A percentile compares a stretch with the other conserved stretches of the same genome.
phyloP scores from a whole-genome alignment of 495 filamentous ascomycete species.

The Copromyces sp. region DNA sequence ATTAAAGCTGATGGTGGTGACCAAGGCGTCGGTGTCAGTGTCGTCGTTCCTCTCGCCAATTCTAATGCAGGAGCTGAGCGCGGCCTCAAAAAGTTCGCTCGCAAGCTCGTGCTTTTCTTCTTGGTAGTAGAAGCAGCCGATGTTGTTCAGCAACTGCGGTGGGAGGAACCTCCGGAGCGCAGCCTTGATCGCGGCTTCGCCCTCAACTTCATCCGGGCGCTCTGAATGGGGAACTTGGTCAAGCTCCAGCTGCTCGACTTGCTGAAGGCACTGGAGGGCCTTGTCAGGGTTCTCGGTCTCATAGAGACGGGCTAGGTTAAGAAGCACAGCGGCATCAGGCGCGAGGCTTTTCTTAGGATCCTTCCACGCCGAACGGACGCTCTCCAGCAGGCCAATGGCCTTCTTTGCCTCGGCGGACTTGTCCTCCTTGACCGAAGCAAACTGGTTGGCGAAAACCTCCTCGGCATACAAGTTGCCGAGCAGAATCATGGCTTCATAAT shows the following conservation, averaged over 20 bases:
- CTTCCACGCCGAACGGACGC: conserved; percentile 83
- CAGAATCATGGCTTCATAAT: conserved; percentile 81
- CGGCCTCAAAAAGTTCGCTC: conserved; percentile 79
- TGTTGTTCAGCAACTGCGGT: conserved; percentile 91
- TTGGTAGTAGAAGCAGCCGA: conserved; percentile 89
- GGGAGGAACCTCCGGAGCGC: conserved; percentile 64
- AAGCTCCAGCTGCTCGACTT: conserved; percentile 80
- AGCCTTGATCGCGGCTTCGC: conserved; percentile 46
- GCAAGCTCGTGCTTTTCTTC: conserved; percentile 70
- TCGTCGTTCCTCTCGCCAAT: conserved; percentile 56
- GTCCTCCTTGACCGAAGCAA: conserved; percentile 68
- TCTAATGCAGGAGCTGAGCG: conserved; percentile 73
- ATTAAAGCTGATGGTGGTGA: conserved; percentile 92
- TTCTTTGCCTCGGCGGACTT: conserved; percentile 73
- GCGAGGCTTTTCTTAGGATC: conserved; percentile 66
- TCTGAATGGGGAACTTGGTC: conserved; percentile 61
- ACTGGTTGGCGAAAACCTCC: conserved; percentile 75
- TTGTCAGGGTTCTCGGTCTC: conserved; percentile 78
- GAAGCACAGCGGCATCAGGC: conserved; percentile 76
- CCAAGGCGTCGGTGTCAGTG: conserved; percentile 76
- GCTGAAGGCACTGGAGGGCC: conserved; percentile 78
- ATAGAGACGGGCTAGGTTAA: conserved; percentile 86
- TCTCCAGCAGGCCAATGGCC: conserved; percentile 70
- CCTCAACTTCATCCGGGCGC: conserved; percentile 50
- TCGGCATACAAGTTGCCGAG: conserved; percentile 86